Base-by-base conservation (phyloP, 1,139 yeast species). In the Hyphopichia fennica region DNA sequence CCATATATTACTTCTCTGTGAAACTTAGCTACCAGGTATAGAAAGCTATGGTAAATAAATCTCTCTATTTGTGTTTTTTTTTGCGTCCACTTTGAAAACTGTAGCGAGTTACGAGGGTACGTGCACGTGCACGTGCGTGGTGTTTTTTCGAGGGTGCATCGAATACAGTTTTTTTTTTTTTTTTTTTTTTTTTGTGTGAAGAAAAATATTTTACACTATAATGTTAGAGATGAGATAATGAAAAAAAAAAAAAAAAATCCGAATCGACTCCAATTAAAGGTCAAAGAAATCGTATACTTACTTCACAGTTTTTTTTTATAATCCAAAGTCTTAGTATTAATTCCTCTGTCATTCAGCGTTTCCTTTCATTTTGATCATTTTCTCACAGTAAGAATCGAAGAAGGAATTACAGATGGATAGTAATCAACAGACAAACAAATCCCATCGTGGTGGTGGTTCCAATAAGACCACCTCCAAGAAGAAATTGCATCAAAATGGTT, bases 401-500 rank as follows among this genome's bases (percentile, higher is more conserved):
- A n/a, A 25, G 13, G 28, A 10, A 10, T 7, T n/a, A 25, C 28
- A 25, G 4, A 63, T 63, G 67, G 64, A 60, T 35, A 50, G 54
- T 31, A 49, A 54, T 34, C 71, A 79, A 47, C 85, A 81, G 65
- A 60, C 76, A 42, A 81, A 81, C 57, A 81, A 80, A 62, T 70
- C 81, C 49, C 86, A 81, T 56, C 68, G 87, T 41, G 79, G 77
- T 48, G 76, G 76, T 45, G 64, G 58, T 35, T 68, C 82, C 45
- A 77, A 69, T 43, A 76, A 73, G 61, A 77, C 75, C 39, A 75
- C 89, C 2, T 88, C 90, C 42, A 90, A 90, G 73, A 84, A 87
- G 75, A 88, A 88, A 69, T 74, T 89, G 48, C 97, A 90, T 60
- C 83, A 87, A 42, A 90, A 90, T 64, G 98, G 98, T 18, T 87